Base-by-base conservation (phyloP, 345 rosid species). In the Sisymbrium irio region DNA sequence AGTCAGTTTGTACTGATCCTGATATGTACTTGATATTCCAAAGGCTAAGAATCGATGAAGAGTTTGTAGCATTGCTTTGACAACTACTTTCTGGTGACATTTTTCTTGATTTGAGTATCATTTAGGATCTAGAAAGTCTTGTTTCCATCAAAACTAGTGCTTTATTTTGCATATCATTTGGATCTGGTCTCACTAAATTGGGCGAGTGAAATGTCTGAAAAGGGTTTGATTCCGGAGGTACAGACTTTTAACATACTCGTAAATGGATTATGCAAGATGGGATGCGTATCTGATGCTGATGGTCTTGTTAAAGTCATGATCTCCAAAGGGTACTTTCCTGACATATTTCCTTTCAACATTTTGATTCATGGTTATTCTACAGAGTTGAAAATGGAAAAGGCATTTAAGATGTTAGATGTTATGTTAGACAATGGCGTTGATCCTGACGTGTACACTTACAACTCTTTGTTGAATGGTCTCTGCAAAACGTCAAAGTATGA, bases 211-310 rank as follows among this genome's bases (percentile, higher is more conserved):
- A 90, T 95, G 92, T 71, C 84, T 37, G 81, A 80, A 72, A 79
- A 83, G 50, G 92, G 89, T 74, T 82, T 85, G 70, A 64, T 72
- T 57, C 96, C 97, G 0, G 80, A 90, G 63, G 81, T 92, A 25
- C 88, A 92, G 84, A 90, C 97, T 65, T 95, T 89, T 72, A 92
- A 95, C 78, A 77, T 89, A 57, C 79, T 95, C 17, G 79, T 92
- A 25, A 88, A 90, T 65, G 97, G 97, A 53, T 81, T 95, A 39
- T 88, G 97, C 82, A 95, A 92, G 83, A 86, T 95, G 89, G 97
- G 97, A 9, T 87, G 95, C 20, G 80, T 90, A 67, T 80, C 89
- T 69, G 99, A 89, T 88, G 97, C 93, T 49, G 76, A 76, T 72
- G 82, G 83, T 62, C 79, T 92, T 30, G 63, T 90, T 77, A 83